These are phyloP conservation scores for Cyberlindnera samutprakarnensis DNA, from an alignment of 805 yeast genomes.

Conservation along the genomic window DNA sequence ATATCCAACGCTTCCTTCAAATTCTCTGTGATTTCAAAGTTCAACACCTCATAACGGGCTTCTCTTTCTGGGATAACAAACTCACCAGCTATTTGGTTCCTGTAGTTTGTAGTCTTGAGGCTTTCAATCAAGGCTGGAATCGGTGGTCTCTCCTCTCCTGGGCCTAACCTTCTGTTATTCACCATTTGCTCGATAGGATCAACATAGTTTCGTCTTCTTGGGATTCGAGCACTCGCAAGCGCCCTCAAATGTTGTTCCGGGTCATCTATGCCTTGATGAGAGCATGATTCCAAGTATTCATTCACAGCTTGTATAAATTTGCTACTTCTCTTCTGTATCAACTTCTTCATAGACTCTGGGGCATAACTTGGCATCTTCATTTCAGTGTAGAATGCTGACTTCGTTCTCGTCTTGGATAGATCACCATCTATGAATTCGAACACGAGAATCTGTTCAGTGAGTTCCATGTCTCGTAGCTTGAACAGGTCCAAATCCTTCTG, in stretches of 20 bases:
- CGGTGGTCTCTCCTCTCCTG: slow-evolving; percentile 30
- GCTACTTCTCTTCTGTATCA: slow-evolving; percentile 50
- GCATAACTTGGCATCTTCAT: slow-evolving; percentile 44
- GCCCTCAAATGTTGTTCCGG: slow-evolving; percentile 35
- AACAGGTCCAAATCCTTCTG: slow-evolving; percentile 50
- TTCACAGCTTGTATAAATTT: slow-evolving; percentile 39
- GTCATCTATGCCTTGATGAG: slow-evolving; percentile 23
- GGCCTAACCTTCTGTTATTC: slow-evolving; percentile 20
- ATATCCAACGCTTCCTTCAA: slow-evolving; percentile 44
- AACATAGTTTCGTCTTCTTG: slow-evolving; percentile 38
- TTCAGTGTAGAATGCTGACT: slow-evolving; percentile 33
- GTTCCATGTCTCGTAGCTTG: slow-evolving; percentile 33
- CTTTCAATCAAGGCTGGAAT: slow-evolving; percentile 42
- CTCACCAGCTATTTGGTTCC: slow-evolving; percentile 52
- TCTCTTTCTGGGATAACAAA: slow-evolving; percentile 38
- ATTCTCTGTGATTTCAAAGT: slow-evolving; percentile 42
- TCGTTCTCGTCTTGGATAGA: slow-evolving; percentile 40
- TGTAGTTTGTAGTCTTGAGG: slow-evolving; percentile 47
- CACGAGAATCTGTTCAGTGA: slow-evolving; percentile 48
- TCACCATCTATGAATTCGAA: slow-evolving; percentile 75
- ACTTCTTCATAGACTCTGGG: slow-evolving; percentile 47
- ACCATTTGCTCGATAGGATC: slow-evolving; percentile 62
- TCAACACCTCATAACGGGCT: slow-evolving; percentile 37
- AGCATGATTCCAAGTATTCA: slow-evolving; percentile 28
- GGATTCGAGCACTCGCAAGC: slow-evolving; percentile 33